A percentile compares a stretch with the other conserved stretches of the same genome.
phyloP scores from a whole-genome alignment of 495 filamentous ascomycete species.

The Cenococcum geophilum region DNA sequence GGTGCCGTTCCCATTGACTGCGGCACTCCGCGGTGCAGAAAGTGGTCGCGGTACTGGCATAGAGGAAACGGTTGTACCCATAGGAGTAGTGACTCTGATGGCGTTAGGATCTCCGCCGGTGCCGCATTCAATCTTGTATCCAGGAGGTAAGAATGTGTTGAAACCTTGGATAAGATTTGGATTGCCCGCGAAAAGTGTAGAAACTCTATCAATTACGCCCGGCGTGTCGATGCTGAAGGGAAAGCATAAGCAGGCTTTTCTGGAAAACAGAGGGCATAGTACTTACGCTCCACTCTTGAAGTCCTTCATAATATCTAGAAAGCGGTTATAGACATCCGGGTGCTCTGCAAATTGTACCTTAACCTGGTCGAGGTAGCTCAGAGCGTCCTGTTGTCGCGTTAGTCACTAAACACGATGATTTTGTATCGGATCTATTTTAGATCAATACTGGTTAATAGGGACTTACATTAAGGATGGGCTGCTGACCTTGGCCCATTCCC shows the following conservation, averaged over 20 bases:
- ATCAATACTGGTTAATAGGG: no score
- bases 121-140: slow-evolving; percentile 95
- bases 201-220: slow-evolving; percentile 94
- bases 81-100: slow-evolving; percentile 94
- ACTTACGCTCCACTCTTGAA: slow-evolving; percentile 96
- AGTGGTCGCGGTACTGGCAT: slow-evolving; percentile 50
- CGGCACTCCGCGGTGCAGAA: slow-evolving; percentile 41
- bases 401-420: slow-evolving; percentile 15
- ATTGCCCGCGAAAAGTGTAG: slow-evolving; percentile 92
- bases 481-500: slow-evolving; percentile 59
- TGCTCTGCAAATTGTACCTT: slow-evolving; percentile 97
- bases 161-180: slow-evolving; percentile 97
- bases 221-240: slow-evolving; percentile 88
- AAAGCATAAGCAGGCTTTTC: slow-evolving; percentile 20
- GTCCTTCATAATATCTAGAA: slow-evolving; percentile 99
- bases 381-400: slow-evolving; percentile 62
- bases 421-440: neutral
- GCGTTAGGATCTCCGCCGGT: slow-evolving; percentile 85
- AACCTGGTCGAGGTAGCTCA: slow-evolving; percentile 97
- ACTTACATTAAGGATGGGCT: slow-evolving; percentile 88
- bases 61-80: slow-evolving; percentile 63
- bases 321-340: slow-evolving; percentile 96
- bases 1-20: slow-evolving; percentile 23
- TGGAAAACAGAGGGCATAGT: neutral
- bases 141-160: slow-evolving; percentile 96